phyloP scores from a whole-genome alignment of 768 basidiomycete genomes.

The Termitomyces sp. region DNA sequence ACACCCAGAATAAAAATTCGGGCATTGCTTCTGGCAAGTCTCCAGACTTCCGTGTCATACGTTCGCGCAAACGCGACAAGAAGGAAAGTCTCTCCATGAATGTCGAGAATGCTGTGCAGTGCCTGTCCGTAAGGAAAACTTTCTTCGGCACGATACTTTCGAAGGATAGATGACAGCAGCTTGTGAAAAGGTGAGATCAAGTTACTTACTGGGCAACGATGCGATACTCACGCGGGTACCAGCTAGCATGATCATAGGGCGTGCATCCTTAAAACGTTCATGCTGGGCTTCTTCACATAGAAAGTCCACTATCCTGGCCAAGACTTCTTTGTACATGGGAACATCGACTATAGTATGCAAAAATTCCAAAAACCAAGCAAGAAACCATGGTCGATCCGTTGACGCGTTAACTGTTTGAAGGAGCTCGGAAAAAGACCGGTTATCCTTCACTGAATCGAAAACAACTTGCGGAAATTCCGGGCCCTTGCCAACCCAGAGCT shows the following conservation, averaged over 20 bases:
- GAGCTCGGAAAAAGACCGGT: conserved; percentile 45
- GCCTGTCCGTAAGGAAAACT: conserved; percentile 15
- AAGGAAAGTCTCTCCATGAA: conserved; percentile 32
- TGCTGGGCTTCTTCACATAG: conserved; percentile 82
- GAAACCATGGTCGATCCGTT: conserved; percentile 37
- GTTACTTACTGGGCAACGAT: not conserved
- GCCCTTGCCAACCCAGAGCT: conserved; percentile 67
- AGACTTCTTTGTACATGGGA: conserved; percentile 51
- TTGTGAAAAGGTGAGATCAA: conserved; percentile 9
- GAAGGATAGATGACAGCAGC: conserved; percentile 27
- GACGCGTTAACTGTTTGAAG: conserved; percentile 29
- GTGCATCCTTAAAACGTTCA: conserved; percentile 53
- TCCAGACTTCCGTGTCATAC: conserved; percentile 29
- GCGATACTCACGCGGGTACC: conserved; percentile 54
- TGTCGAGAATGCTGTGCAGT: conserved; percentile 28
- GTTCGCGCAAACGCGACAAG: conserved; percentile 29
- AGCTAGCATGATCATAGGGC: conserved; percentile 54
- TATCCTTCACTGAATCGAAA: conserved; percentile 82
- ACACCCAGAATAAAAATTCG: conserved; percentile 28
- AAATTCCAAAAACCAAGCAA: conserved; percentile 64
- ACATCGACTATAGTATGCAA: conserved; percentile 49
- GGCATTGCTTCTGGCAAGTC: conserved; percentile 24
- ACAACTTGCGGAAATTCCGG: conserved; percentile 72
- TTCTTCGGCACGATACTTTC: conserved; percentile 16
- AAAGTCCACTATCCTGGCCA: conserved; percentile 68